Base-by-base conservation (phyloP, 2,329 filamentous ascomycete species). In the Mycosphaerella sp. region DNA sequence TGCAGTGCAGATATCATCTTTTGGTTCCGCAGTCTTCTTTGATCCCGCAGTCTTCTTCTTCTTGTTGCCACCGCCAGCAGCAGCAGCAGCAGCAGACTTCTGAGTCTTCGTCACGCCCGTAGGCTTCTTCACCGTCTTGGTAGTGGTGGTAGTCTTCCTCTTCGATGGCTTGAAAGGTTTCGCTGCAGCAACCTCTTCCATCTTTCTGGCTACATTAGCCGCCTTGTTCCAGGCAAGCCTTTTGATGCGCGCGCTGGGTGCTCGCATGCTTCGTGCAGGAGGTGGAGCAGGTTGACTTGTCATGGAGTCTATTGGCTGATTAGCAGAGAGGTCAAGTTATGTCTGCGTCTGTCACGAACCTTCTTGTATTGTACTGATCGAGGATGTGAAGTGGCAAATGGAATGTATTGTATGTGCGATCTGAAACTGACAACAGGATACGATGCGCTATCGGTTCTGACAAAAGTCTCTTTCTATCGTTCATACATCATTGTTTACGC, bases 401-500 rank as follows among this genome's bases (percentile, higher is more conserved):
- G n/a, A n/a, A n/a, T n/a, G n/a, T n/a, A n/a, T n/a, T n/a, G n/a
- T n/a, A n/a, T n/a, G n/a, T n/a, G n/a, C n/a, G n/a, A n/a, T n/a
- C n/a, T n/a, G n/a, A n/a, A n/a, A n/a, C n/a, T n/a, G n/a, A n/a
- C n/a, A n/a, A n/a, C n/a, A n/a, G n/a, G n/a, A n/a, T n/a, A n/a
- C n/a, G n/a, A n/a, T n/a, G n/a, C n/a, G n/a, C n/a, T n/a, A n/a
- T n/a, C n/a, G 17, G 14, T 17, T 39, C 36, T 16, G 14, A 16
- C 36, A 41, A 6, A 39, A 41, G 5, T 4, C 13, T 6, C 21
- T 8, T 34, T 41, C 27, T 34, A 35, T 34, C 41, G 32, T 34
- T 44, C 30, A n/a, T 35, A 30, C 49, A 42, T 50, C 36, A 44
- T 51, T 51, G 42, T 51, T 51, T 51, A 51, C 41, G 34, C n/a